phyloP scores from a whole-genome alignment of 176 grass and related monocot species.

The Rhynchospora pubera region DNA sequence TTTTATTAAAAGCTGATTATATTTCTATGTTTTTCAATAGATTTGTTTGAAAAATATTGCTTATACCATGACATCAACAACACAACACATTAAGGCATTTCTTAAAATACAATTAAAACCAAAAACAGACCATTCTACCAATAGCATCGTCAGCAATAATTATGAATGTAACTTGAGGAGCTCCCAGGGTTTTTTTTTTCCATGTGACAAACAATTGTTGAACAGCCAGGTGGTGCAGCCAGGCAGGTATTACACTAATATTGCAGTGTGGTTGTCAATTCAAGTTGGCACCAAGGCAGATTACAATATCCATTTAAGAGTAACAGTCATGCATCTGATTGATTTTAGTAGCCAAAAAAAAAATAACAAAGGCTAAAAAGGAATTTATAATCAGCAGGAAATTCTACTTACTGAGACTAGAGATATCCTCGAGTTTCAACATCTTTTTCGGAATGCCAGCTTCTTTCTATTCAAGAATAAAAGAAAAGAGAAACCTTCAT shows the following conservation, averaged over 20 bases:
- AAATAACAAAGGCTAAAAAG: neutral
- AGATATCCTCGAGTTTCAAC: slow-evolving; percentile 88
- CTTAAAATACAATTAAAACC: no score
- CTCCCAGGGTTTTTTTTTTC: no score
- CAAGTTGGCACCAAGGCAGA: neutral
- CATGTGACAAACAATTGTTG: no score
- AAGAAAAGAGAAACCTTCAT: slow-evolving; percentile 12
- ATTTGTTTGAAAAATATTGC: no score
- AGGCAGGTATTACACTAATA: neutral
- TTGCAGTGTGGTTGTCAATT: neutral
- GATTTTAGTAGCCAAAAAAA: neutral
- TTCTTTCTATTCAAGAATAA: slow-evolving; percentile 71
- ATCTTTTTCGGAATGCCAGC: slow-evolving; percentile 77
- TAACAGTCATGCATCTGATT: neutral
- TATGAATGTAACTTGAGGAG: no score
- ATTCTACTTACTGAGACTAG: slow-evolving; percentile 78
- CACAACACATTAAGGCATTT: no score
- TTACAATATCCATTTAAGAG: neutral
- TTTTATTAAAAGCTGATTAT: no score
- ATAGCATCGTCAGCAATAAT: no score
- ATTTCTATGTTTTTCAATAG: no score
- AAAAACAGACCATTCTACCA: no score
- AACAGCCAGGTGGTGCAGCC: no score
- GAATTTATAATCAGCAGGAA: neutral
- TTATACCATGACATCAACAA: no score